Percentiles rank a stretch among this genome's conserved stretches.
Conservation (phyloP, 1,284 basidiomycete genomes). For the Athelia psychrophila region DNA sequence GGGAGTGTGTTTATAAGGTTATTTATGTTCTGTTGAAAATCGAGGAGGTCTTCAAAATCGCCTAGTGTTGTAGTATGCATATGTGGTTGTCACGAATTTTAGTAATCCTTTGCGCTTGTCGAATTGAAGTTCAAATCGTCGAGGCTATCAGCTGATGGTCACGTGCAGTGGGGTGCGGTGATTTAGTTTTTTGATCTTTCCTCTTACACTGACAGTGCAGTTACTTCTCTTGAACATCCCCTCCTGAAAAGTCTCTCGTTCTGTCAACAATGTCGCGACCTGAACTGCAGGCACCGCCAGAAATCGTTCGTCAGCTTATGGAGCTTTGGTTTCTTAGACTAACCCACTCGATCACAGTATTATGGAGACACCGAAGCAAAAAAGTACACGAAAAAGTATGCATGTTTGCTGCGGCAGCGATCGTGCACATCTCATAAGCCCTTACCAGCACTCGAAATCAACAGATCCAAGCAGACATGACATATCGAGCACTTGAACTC, state of each 20-base stretch:
- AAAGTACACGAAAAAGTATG: slow-evolving; percentile 95
- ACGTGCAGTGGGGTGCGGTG: too few relatives aligned
- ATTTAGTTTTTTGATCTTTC: not conserved
- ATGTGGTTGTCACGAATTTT: too few relatives aligned
- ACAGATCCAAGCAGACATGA: slow-evolving; percentile 98
- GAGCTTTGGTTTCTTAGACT: slow-evolving; percentile 9
- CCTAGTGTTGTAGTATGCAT: too few relatives aligned
- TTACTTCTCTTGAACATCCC: too few relatives aligned
- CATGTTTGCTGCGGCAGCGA: not conserved
- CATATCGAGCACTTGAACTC: slow-evolving; percentile 91
- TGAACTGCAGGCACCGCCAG: slow-evolving; percentile 93
- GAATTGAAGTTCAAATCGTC: too few relatives aligned
- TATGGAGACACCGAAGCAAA: slow-evolving; percentile 95
- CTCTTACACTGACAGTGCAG: too few relatives aligned
- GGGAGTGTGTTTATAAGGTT: too few relatives aligned
- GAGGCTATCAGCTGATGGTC: too few relatives aligned
- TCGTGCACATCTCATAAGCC: slow-evolving; percentile 1
- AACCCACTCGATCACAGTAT: slow-evolving; percentile 56
- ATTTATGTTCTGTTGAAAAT: too few relatives aligned
- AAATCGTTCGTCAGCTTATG: slow-evolving; percentile 72
- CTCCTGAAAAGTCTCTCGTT: too few relatives aligned
- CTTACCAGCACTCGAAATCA: slow-evolving; percentile 85
- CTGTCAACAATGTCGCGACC: slow-evolving; percentile 96
- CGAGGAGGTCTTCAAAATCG: too few relatives aligned
- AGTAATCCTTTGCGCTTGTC: too few relatives aligned